Evolutionary conservation across 805 yeast genomes (phyloP).

Genomic region (Yarrowia sp.): DNA sequence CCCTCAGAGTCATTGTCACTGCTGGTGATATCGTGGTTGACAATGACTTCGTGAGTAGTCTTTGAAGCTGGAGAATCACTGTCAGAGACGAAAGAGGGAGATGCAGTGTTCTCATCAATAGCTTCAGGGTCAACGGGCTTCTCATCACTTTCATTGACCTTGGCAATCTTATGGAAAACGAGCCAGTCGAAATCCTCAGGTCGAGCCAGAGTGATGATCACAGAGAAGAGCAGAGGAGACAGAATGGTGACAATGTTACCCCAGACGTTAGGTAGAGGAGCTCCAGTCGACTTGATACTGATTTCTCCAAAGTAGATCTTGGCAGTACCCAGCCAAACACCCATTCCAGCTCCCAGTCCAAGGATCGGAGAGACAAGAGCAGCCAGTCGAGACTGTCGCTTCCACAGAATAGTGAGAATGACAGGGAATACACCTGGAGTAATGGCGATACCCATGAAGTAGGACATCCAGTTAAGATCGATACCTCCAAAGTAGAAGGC

Average conservation of each 20-base stretch:
- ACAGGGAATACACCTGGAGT: constrained; percentile 36
- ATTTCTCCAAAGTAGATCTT: constrained; percentile 34
- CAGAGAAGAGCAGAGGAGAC: constrained; percentile 33
- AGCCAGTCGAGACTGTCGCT: constrained; percentile 26
- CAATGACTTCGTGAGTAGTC: not conserved
- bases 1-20: not conserved
- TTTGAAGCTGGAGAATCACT: not conserved
- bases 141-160: not conserved
- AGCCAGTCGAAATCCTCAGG: constrained; percentile 45
- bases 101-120: not conserved
- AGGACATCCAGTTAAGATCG: constrained; percentile 67
- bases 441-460: constrained; percentile 70
- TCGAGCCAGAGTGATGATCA: constrained; percentile 39
- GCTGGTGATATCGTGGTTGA: constrained; percentile 7
- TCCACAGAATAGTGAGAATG: constrained; percentile 54
- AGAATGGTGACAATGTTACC: constrained; percentile 38
- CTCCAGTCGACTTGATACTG: constrained; percentile 34
- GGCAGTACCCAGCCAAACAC: constrained; percentile 34
- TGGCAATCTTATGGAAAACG: constrained; percentile 18
- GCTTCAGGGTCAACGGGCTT: not conserved
- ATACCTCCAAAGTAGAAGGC: constrained; percentile 78
- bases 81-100: not conserved
- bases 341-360: constrained; percentile 27
- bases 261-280: constrained; percentile 30
- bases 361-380: constrained; percentile 26